Evolutionary conservation across 768 basidiomycete species (phyloP), one percentile per base, ranked within the genome.

Genomic region (Leccinum aurantiacum): DNA sequence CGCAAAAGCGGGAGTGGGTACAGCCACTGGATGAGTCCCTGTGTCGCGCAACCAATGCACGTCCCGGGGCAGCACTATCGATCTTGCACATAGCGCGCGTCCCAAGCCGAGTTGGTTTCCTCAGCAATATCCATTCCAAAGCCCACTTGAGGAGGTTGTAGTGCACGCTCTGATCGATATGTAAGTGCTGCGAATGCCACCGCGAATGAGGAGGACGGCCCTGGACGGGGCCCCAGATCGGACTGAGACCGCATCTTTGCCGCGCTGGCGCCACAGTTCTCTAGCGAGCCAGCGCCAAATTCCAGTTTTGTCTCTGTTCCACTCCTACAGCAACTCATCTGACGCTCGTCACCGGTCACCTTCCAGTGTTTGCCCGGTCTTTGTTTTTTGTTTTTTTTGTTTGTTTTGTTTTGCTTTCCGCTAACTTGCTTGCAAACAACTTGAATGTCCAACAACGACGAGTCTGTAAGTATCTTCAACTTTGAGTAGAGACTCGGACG

Each of bases 21-120:
- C 91, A 50, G 81, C 71, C 53, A 89, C 24, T 24, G 24, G 70
- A 48, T 85, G 77, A n/a, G 80, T 11, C 88, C 89, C 2, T 4
- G 84, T 80, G 74, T 94, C 92, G 60, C 93, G 75, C 70, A 84
- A 76, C 87, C 89, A 94, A 75, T 93, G 93, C 67, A 90, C 91
- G 75, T 91, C 88, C n/a, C 27, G 27, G 27, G 89, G 83, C 48
- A 93, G 87, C 4, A 89, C 85, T 61, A 94, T 29, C 80, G 75
- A n/a, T 29, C 83, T 71, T 71, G 77, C 54, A 68, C 76, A 74
- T 77, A 90, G 78, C 60, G 71, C 22, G n/a, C 41, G 67, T 62
- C 79, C 69, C 69, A 71, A 10, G 62, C 60, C 6, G 64, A 25
- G 35, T 61, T 65, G 13, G 50, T 31, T 69, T 79, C 89, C 77